These are phyloP conservation scores for Fusarium zealandicum DNA, from an alignment of 2,329 filamentous ascomycete genomes.

Conservation along the genomic window DNA sequence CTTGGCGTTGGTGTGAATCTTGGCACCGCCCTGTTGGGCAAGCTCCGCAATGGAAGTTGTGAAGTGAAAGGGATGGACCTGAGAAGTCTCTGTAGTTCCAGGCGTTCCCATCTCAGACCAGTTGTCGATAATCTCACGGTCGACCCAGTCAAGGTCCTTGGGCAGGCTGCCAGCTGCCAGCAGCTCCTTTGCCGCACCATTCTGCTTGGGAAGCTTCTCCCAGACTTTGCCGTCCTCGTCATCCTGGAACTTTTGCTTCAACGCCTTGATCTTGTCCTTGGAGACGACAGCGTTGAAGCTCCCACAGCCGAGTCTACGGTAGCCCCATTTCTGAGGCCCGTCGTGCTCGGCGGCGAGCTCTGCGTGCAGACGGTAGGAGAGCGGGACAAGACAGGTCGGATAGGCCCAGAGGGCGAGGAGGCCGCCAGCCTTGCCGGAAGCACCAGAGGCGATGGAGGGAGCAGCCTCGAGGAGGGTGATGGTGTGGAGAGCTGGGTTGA, in stretches of 20 bases:
- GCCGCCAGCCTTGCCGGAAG: slow-evolving; percentile 93
- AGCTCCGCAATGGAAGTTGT: slow-evolving; percentile 83
- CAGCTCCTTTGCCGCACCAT: slow-evolving; percentile 55
- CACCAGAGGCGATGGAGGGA: slow-evolving; percentile 82
- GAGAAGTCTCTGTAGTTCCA: slow-evolving; percentile 79
- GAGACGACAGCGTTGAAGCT: slow-evolving; percentile 54
- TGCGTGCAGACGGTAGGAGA: slow-evolving; percentile 84
- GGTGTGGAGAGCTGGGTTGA: slow-evolving; percentile 74
- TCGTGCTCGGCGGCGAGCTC: slow-evolving; percentile 85
- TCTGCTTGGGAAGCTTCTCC: slow-evolving; percentile 69
- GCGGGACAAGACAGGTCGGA: slow-evolving; percentile 79
- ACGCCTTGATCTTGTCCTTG: slow-evolving; percentile 45
- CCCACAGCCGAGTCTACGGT: slow-evolving; percentile 79
- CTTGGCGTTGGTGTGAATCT: slow-evolving; percentile 69
- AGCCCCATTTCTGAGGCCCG: slow-evolving; percentile 84
- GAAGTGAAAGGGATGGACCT: slow-evolving; percentile 92
- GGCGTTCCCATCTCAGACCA: slow-evolving; percentile 83
- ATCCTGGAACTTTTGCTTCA: slow-evolving; percentile 34
- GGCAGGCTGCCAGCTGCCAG: slow-evolving; percentile 71
- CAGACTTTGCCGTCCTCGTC: slow-evolving; percentile 54
- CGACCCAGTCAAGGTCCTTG: slow-evolving; percentile 83
- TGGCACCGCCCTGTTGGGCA: slow-evolving; percentile 72
- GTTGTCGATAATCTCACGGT: slow-evolving; percentile 66
- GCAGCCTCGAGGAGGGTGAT: slow-evolving; percentile 89
- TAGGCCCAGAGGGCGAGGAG: slow-evolving; percentile 93